Base-by-base conservation (phyloP, 352 stramenopile genomes). In the Pythium rhizo-oryzae region DNA sequence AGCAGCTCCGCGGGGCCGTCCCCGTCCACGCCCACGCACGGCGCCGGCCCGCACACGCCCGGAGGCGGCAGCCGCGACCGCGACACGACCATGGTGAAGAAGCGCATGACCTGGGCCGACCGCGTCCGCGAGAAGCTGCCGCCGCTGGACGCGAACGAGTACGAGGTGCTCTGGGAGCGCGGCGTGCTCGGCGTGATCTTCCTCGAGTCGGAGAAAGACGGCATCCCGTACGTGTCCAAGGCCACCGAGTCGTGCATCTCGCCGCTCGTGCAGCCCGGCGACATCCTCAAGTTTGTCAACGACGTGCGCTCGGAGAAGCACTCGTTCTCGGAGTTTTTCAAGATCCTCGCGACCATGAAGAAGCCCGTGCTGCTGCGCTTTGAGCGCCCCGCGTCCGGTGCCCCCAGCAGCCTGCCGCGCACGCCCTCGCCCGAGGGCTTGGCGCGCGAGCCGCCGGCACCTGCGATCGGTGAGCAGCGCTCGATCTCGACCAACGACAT, bases 301-400 rank as follows among this genome's bases (percentile, higher is more conserved):
- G 80, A 89, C 7, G 84, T 96, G 73, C 84, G 88, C 23, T 92
- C 88, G 33, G 87, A 91, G 53, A 87, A 96, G 59, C 86, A 96
- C 67, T 92, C 88, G 65, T 96, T 96, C 62, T 86, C 85, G 15
- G 87, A 94, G 67, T 96, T 96, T 76, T 93, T 96, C 75, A 94
- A 94, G 77, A 93, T 96, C 54, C 73, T 96, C 41, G 83, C 88
- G 41, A 96, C 88, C 23, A 96, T 94, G 85, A 94, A 96, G 74
- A 96, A 96, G 69, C 88, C 88, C 28, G 88, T 96, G 55, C 61
- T 96, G 51, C 70, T 96, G 41, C 88, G 88, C 7, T 96, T 96
- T 58, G 84, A 94, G 65, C 84, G 82, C 4, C 52, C 82, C 11
- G 41, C 18, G 41, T 8, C 41, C 3, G 35, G 8, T 2, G 9